Base-by-base conservation (phyloP, 2,329 filamentous ascomycete genomes). In the Cladosporium austrohemisphaericum region DNA sequence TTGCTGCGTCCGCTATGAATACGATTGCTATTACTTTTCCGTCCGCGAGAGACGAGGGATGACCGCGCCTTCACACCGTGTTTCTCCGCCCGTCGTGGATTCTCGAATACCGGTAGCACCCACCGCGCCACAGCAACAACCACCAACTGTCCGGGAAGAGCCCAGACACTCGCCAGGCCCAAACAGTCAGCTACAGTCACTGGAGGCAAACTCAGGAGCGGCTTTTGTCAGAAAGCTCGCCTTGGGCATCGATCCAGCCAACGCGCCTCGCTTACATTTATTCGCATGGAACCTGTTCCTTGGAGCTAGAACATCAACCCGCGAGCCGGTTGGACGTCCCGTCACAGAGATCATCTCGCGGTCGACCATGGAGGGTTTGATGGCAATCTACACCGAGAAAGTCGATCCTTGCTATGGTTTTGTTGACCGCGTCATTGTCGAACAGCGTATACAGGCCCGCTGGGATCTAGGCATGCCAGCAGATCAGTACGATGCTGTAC, bases 181-280 rank as follows among this genome's bases (percentile, higher is more conserved):
- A 23, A 47, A 50, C 28, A 54, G 28, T 16, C 48, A 53, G 16
- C 38, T 66, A 13, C 65, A 65, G 3, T 73, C 74, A 0, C 57
- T 77, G 0, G 75, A 79, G 51, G 76, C 73, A 23, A 79, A 79
- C 50, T 79, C 76, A 1, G 76, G 75, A 0, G 73, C 76, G 0
- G 75, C 76, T 0, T 79, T 79, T 55, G 68, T 78, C 4, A 64
- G 76, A 45, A 70, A 69, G 31, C 60, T 80, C 33, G 76, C 71
- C 0, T 63, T 78, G 18, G 70, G 70, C 20, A 68, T 79, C 6
- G 76, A 79, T 53, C 71, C 75, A 0, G 70, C 70, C 3, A 72
- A 72, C 55, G 74, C 73, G 0, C 75, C 76, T 0, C 65, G 71
- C 31, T 64, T 78, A 52, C 71, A 76, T 49, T 65, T 76, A 0